Conservation (phyloP, 2,329 filamentous ascomycete genomes). For the Ilyonectria sp. region DNA sequence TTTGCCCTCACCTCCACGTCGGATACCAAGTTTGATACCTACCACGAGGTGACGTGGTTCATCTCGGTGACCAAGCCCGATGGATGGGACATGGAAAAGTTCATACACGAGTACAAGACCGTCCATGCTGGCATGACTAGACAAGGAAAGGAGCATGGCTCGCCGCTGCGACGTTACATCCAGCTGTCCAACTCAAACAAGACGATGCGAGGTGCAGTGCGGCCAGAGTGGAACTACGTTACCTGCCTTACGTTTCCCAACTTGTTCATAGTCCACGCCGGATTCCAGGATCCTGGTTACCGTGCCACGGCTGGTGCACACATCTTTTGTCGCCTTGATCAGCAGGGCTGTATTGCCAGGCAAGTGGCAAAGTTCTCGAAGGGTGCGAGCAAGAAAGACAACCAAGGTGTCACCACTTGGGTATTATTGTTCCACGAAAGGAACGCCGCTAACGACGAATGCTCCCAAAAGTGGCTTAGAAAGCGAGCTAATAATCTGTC, state of each 20-base stretch:
- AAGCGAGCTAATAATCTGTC: background rate
- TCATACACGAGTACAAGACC: constrained; percentile 15
- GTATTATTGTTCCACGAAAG: constrained; percentile 7
- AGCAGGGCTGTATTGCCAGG: constrained; percentile 5
- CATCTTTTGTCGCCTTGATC: constrained; percentile 12
- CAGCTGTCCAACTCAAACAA: background rate
- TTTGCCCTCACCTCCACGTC: constrained; percentile 12
- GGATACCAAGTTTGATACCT: constrained; percentile 1
- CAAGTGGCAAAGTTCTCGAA: constrained; percentile 8
- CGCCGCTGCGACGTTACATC: background rate
- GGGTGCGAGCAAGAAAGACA: background rate
- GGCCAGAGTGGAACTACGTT: constrained; percentile 10
- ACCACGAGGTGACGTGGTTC: constrained; percentile 8
- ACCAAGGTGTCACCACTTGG: background rate
- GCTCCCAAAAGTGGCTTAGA: constrained; percentile 2
- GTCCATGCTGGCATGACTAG: constrained; percentile 13
- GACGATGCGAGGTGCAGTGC: background rate
- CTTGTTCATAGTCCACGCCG: constrained; percentile 7
- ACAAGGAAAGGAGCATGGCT: constrained; percentile 3
- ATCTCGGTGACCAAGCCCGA: constrained; percentile 11
- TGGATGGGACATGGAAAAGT: constrained; percentile 5
- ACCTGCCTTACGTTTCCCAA: constrained; percentile 14
- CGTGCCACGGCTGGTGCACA: constrained; percentile 15
- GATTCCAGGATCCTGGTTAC: constrained; percentile 11
- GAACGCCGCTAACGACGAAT: constrained; percentile 1